A percentile compares a stretch with the other conserved stretches of the same genome.
phyloP scores from a whole-genome alignment of 169 alveolate genomes.

The Neospora caninum region DNA sequence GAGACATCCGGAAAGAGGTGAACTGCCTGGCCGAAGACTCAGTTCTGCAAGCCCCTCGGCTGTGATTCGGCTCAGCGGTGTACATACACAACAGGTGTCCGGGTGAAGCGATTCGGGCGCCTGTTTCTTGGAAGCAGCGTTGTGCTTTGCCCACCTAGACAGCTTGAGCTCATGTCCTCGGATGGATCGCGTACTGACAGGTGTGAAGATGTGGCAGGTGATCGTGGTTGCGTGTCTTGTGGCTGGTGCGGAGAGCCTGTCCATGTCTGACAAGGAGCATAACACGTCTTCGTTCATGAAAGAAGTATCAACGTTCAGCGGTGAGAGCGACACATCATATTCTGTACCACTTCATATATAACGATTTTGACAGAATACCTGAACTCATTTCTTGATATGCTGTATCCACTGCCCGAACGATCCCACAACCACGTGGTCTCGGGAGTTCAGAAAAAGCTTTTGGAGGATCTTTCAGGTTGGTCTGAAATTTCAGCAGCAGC shows the following conservation, averaged over 20 bases:
- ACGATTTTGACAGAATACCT: background rate
- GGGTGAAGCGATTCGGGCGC: too few species aligned
- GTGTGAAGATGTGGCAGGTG: background rate
- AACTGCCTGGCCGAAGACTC: too few species aligned
- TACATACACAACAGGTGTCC: too few species aligned
- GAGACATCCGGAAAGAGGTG: too few species aligned
- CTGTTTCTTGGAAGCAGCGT: too few species aligned
- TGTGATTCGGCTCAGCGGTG: too few species aligned
- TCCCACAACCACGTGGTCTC: background rate
- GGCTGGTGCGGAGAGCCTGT: background rate
- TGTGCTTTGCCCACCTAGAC: too few species aligned
- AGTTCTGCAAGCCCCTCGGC: too few species aligned
- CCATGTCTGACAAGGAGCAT: background rate
- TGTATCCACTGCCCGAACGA: background rate
- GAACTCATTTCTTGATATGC: background rate
- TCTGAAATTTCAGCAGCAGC: background rate
- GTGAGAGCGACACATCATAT: background rate
- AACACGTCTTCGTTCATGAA: conserved; percentile 8
- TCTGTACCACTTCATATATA: background rate
- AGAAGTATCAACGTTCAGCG: conserved; percentile 10
- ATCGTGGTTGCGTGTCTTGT: background rate
- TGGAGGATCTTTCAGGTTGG: conserved; percentile 3
- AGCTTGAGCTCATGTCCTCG: too few species aligned
- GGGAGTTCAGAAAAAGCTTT: background rate
- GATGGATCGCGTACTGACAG: too few species aligned